phyloP scores from a whole-genome alignment of 164 flowering plant genomes.

The Stephania cephalantha region DNA sequence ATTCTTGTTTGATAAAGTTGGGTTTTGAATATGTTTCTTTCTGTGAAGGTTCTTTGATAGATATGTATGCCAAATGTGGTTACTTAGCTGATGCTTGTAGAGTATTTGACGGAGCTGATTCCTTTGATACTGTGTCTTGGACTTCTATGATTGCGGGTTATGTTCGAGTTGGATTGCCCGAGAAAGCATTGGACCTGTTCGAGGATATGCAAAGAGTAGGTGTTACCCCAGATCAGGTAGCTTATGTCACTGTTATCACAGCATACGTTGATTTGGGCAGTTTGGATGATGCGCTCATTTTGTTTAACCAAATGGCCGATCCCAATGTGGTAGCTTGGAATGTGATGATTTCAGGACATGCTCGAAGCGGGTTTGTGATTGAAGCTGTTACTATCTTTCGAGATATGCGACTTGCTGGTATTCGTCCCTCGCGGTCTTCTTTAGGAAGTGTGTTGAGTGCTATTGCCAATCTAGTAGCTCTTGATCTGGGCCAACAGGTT shows the following conservation, averaged over 20 bases:
- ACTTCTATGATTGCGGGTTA: conserved; percentile 75
- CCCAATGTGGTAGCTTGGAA: conserved; percentile 89
- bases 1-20: conserved; percentile 48
- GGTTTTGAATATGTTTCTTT: conserved; percentile 50
- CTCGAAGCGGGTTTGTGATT: conserved; percentile 43
- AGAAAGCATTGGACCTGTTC: conserved; percentile 52
- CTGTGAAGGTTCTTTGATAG: conserved; percentile 65
- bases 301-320: conserved; percentile 48
- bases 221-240: conserved; percentile 56
- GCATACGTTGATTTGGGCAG: conserved; percentile 53
- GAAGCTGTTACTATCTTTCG: conserved; percentile 52
- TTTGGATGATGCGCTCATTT: conserved; percentile 47
- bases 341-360: conserved; percentile 84
- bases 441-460: conserved; percentile 86
- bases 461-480: conserved; percentile 45
- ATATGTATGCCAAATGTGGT: conserved; percentile 71
- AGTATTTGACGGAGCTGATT: conserved; percentile 45
- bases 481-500: conserved; percentile 52
- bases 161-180: conserved; percentile 48
- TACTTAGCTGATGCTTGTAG: conserved; percentile 42
- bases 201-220: conserved; percentile 44
- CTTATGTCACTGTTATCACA: conserved; percentile 53
- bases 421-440: conserved; percentile 69
- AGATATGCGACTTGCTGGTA: conserved; percentile 45
- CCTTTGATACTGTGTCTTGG: conserved; percentile 70